Conservation (phyloP, 2,329 filamentous ascomycete species). For the Cladosporium colombiae region DNA sequence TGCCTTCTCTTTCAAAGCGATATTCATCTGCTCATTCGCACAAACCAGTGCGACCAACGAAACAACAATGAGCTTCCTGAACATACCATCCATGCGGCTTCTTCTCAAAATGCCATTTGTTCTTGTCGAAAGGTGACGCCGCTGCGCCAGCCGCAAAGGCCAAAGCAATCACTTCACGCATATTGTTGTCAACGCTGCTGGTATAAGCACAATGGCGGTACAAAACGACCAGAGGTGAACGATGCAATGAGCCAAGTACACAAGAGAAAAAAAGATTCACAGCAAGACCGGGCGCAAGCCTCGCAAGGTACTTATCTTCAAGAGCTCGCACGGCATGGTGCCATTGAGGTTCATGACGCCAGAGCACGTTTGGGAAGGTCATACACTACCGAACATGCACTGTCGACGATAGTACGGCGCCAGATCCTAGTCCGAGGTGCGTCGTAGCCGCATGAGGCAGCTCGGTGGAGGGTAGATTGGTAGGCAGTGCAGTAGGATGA, state of each 20-base stretch:
- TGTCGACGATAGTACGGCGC: constrained; percentile 15
- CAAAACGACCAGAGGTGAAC: not conserved
- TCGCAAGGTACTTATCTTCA: constrained; percentile 13
- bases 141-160: constrained; percentile 12
- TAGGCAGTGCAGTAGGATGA: not conserved
- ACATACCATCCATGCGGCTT: constrained; percentile 19
- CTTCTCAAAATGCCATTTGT: constrained; percentile 15
- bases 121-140: constrained; percentile 15
- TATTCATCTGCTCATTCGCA: not conserved
- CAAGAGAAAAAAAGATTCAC: not conserved
- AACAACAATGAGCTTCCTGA: not conserved
- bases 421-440: constrained; percentile 7
- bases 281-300: not conserved
- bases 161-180: constrained; percentile 4
- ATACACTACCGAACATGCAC: constrained; percentile 6
- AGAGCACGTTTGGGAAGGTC: constrained; percentile 13
- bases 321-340: constrained; percentile 6
- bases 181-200: not conserved
- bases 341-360: not conserved
- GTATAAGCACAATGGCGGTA: not conserved
- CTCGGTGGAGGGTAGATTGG: constrained; percentile 13
- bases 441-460: constrained; percentile 16
- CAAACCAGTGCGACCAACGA: too few species aligned
- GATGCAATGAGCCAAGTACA: not conserved
- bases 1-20: not conserved